Evolutionary conservation across 352 stramenopile genomes (phyloP), one percentile per base, ranked within the genome.

Genomic region (Pythium rishiriense): DNA sequence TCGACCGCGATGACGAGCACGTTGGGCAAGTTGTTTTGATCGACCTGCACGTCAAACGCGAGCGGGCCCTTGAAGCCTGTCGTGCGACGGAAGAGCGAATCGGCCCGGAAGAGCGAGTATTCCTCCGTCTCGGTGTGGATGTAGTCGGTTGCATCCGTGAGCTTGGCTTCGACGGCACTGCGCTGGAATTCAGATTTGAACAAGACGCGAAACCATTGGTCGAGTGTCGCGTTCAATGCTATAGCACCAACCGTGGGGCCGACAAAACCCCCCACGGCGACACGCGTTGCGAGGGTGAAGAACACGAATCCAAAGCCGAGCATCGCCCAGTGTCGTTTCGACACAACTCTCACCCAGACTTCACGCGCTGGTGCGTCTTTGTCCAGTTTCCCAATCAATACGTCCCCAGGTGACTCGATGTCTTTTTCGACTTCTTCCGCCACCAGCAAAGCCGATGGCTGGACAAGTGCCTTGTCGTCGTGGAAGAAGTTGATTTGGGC

Each of bases 1-100:
- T 87, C 79, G 3, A 89, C 66, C 14, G 66, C 69, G 24, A 89
- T 51, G 4, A 89, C 55, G 0, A 89, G 15, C 10, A 87, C 80
- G 28, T 87, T 89, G 1, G 80, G 80, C 8, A 56, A 72, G 22
- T 83, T 62, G 0, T 54, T 43, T 1, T 62, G 12, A 10, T 77
- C 56, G 1, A 87, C 64, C 0, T 47, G 66, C 2, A 87, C 73
- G 35, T 87, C 45, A 22, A 87, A 85, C 10, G 76, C 69, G 4
- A 77, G 52, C 6, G 75, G 45, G 8, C 76, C 79, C 1, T 77
- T 64, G 62, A 86, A 88, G 0, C 73, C 79, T 0, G 54, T 76
- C 1, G 70, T 60, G 11, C 35, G 41, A 19, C 69, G 62, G 50
- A 76, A 88, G 0, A 88, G 66, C 19, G 69, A 68, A 11, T 85